Conservation (phyloP, 140 eudicot genomes). For the Oenanthe javanica region DNA sequence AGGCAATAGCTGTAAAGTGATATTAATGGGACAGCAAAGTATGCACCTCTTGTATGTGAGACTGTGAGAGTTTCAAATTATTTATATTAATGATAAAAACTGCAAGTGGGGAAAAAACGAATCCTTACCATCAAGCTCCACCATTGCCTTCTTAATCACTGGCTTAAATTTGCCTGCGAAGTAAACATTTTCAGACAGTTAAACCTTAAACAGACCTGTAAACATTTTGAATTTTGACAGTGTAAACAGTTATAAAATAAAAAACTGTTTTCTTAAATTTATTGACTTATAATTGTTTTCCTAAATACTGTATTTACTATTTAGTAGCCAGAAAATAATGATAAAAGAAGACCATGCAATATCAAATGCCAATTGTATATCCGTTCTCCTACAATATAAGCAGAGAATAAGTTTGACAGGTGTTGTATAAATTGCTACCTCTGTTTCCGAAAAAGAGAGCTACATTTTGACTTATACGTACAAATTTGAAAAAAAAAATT, state of each 20-base stretch:
- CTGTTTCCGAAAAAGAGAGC: neutral
- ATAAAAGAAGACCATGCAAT: neutral
- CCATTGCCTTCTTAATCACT: constrained; percentile 99
- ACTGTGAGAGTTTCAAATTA: neutral
- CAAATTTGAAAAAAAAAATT: neutral
- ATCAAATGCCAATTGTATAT: neutral
- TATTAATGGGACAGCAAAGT: neutral
- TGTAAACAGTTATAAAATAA: neutral
- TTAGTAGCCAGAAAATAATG: neutral
- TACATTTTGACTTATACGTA: neutral
- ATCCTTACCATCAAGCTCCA: constrained; percentile 80
- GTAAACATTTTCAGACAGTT: neutral
- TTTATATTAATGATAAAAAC: neutral
- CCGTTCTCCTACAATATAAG: neutral
- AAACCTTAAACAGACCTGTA: neutral
- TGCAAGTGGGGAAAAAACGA: neutral
- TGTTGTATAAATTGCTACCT: neutral
- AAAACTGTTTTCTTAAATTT: neutral
- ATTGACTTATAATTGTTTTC: neutral
- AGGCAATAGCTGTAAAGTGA: neutral
- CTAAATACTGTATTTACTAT: neutral
- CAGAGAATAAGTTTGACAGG: neutral
- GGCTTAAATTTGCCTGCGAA: constrained; percentile 85
- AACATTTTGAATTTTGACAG: neutral
- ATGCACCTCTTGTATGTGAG: neutral